Evolutionary conservation across 495 filamentous ascomycete species (phyloP).

Genomic region (Penicillium samsonianum): DNA sequence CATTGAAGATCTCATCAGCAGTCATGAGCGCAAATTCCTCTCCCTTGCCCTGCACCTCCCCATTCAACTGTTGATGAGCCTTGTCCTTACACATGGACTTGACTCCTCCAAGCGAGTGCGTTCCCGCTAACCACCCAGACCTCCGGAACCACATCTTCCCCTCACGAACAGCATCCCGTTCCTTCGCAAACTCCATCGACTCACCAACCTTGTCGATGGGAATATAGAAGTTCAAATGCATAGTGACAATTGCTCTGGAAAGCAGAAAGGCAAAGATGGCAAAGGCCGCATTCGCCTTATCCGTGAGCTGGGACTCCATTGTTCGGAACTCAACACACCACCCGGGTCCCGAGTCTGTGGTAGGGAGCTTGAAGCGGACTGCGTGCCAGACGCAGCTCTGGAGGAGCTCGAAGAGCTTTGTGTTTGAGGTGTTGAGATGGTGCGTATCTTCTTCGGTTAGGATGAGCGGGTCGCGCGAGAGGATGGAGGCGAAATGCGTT

Average conservation of each 20-base stretch:
- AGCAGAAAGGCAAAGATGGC: neutral
- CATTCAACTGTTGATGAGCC: conserved; percentile 15
- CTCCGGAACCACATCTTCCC: conserved; percentile 75
- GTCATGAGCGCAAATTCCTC: conserved; percentile 75
- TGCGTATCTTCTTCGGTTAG: conserved; percentile 81
- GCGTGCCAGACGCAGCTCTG: conserved; percentile 86
- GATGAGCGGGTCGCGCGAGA: conserved; percentile 88
- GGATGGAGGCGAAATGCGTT: conserved; percentile 87
- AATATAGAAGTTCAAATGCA: conserved; percentile 57
- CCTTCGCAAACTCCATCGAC: conserved; percentile 87
- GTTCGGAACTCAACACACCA: conserved; percentile 7
- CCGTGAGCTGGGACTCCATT: conserved; percentile 9
- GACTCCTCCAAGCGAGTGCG: conserved; percentile 25
- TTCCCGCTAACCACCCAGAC: conserved; percentile 42
- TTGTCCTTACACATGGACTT: neutral
- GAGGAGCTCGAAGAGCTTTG: conserved; percentile 87
- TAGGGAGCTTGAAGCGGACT: conserved; percentile 4
- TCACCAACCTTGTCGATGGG: conserved; percentile 67
- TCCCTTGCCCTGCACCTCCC: conserved; percentile 59
- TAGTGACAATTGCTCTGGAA: neutral
- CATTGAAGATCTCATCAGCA: conserved; percentile 85
- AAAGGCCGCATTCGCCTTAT: conserved; percentile 3
- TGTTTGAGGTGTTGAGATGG: conserved; percentile 69
- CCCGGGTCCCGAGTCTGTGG: neutral
- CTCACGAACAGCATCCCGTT: conserved; percentile 71